Evolutionary conservation across 2,329 filamentous ascomycete species (phyloP).

Genomic region (Colletotrichum shisoi): DNA sequence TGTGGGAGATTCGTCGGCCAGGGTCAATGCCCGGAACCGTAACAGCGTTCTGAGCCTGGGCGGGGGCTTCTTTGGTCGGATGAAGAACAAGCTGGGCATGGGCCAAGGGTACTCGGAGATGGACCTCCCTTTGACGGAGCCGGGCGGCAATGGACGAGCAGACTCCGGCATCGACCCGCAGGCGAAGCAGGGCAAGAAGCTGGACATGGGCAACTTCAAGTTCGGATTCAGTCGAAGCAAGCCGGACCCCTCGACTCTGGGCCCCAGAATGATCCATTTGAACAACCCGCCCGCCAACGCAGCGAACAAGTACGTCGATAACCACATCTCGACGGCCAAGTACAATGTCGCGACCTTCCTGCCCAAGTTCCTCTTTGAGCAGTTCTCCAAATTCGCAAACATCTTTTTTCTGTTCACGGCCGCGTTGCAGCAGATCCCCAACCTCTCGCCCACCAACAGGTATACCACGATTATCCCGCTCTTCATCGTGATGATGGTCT

Average conservation of each 20-base stretch:
- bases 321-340: conserved; percentile 96
- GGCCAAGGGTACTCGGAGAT: conserved; percentile 92
- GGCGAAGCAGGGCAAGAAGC: conserved; percentile 62
- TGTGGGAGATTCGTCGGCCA: conserved; percentile 42
- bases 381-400: conserved; percentile 99
- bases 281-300: conserved; percentile 96
- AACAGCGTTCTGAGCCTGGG: conserved; percentile 90
- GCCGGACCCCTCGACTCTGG: conserved; percentile 87
- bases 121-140: conserved; percentile 92
- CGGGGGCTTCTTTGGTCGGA: conserved; percentile 83
- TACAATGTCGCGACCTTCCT: conserved; percentile 94
- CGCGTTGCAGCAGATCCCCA: conserved; percentile 90
- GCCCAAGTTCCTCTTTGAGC: conserved; percentile 96
- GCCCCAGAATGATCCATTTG: conserved; percentile 90
- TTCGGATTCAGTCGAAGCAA: conserved; percentile 88
- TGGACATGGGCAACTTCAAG: conserved; percentile 81
- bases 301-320: conserved; percentile 89
- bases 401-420: conserved; percentile 99
- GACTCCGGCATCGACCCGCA: conserved; percentile 53
- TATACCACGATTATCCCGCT: conserved; percentile 98
- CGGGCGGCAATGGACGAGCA: conserved; percentile 58
- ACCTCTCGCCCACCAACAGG: conserved; percentile 90
- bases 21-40: conserved; percentile 71
- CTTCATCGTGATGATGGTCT: conserved; percentile 88
- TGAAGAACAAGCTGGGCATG: conserved; percentile 92